Base-by-base conservation (phyloP, 192 early-diverging fungal species). In the Entomortierella chlamydospora region DNA sequence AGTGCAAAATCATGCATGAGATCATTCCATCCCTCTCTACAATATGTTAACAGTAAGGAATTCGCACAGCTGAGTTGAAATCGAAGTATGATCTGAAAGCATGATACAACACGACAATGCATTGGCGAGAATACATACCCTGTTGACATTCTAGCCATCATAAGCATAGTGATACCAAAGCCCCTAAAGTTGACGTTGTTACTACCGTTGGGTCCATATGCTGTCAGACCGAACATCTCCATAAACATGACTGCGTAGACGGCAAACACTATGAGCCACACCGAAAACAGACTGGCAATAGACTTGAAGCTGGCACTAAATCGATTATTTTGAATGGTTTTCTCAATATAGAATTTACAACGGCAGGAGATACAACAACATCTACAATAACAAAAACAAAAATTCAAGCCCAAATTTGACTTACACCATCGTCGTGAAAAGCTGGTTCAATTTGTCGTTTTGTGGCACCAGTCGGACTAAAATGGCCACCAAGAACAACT, bases 1-100 rank as follows among this genome's bases (percentile, higher is more conserved):
- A 90, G 77, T 7, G 87, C 65, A 68, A 83, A 88, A 63, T 90
- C 86, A 69, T 87, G 87, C 87, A 90, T 90, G 4, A 89, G 70
- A 23, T 83, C 68, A 55, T 90, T 90, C 89, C 89, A 90, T 11
- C 83, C 85, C 70, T 90, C 89, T 30, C 88, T 87, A 30, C 13
- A 11, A 8, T 28, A 7, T 37, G 4, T 37, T 37, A 37, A 10
- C 10, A 37, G 10, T 4, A 37, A 37, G 10, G 10, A 37, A n/a
- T n/a, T n/a, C n/a, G n/a, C n/a, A n/a, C n/a, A n/a, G n/a, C n/a
- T n/a, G n/a, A n/a, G n/a, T n/a, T n/a, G n/a, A n/a, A n/a, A n/a
- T n/a, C n/a, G n/a, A n/a, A n/a, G n/a, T n/a, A n/a, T n/a, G n/a
- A n/a, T n/a, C n/a, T n/a, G n/a, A n/a, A n/a, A n/a, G n/a, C n/a